Base-by-base conservation (phyloP, 1,284 basidiomycete species). In the Ceratobasidium sp. region DNA sequence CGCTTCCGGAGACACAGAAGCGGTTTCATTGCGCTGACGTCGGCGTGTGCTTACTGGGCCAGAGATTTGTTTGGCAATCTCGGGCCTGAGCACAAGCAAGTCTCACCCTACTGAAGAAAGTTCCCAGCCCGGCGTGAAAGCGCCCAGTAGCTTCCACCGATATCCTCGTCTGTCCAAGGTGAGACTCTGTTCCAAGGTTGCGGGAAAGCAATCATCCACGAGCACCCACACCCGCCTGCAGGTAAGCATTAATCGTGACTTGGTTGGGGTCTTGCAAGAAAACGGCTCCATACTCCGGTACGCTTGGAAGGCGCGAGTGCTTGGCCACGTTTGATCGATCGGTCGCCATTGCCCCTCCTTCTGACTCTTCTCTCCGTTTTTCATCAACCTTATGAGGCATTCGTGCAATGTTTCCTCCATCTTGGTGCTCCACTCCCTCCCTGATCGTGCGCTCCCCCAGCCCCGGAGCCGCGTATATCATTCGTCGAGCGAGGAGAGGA, bases 371-470 rank as follows among this genome's bases (percentile, higher is more conserved):
- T 50, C 49, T 39, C 46, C 39, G 21, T 39, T 47, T 64, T 64
- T 64, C 60, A 64, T 64, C 52, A 64, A 25, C 60, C 50, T 41
- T 64, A 52, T 64, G 49, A 50, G 60, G 60, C 49, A 64, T 36
- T 5, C 23, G 49, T 25, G 21, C 8, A 27, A 23, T 25, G 25
- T 39, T 53, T 36, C 19, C 47, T 19, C 49, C 49, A 21, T n/a
- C n/a, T n/a, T n/a, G n/a, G 33, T 36, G 49, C 60, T 64, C 60
- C 60, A 64, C 39, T 49, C 33, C 11, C 33, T n/a, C 14, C 16
- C 16, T 21, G 42, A 21, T 21, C 19, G 16, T 46, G 16, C 16
- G 42, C 42, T 41, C 16, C 16, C 16, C 7, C 42, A 46, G 42
- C 5, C 7, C 16, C 19, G 42, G 19, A n/a, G 19, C 19, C 14